Evolutionary conservation across 192 early-diverging fungal genomes (phyloP).

Genomic region (Coemansia sp.): DNA sequence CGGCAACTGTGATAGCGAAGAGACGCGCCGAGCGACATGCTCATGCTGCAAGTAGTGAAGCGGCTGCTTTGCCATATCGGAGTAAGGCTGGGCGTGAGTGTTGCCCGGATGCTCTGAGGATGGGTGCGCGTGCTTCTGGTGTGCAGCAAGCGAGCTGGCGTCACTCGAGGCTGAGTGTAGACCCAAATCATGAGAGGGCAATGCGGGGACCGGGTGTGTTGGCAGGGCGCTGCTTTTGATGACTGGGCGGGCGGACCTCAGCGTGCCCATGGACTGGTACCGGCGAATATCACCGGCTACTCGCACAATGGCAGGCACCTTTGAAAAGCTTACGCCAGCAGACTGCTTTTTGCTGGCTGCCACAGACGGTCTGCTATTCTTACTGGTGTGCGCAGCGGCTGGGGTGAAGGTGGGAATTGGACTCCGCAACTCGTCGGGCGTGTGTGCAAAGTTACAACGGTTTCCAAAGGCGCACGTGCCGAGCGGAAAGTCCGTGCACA

Average conservation of each 20-base stretch:
- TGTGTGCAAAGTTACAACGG: conserved; percentile 94
- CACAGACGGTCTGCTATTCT: background rate
- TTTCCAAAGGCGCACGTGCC: conserved; percentile 93
- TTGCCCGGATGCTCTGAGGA: background rate
- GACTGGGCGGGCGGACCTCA: conserved; percentile 14
- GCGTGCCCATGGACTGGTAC: conserved; percentile 53
- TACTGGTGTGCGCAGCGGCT: conserved; percentile 25
- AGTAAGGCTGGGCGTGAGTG: background rate
- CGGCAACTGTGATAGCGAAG: conserved; percentile 53
- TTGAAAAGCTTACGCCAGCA: background rate
- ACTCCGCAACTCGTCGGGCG: conserved; percentile 56
- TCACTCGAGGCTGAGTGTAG: background rate
- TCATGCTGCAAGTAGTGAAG: conserved; percentile 38
- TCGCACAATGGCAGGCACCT: background rate
- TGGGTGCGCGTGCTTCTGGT: background rate
- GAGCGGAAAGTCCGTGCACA: conserved; percentile 88
- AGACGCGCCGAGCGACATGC: conserved; percentile 42
- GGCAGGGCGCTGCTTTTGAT: conserved; percentile 10
- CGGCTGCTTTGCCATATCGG: conserved; percentile 19
- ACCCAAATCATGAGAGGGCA: background rate
- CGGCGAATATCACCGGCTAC: conserved; percentile 37
- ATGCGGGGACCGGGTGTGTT: background rate
- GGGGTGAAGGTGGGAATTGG: background rate
- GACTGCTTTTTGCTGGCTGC: background rate
- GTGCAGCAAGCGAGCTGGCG: background rate